Conservation (phyloP, 768 basidiomycete genomes). For the Hortiboletus flavorubellus region DNA sequence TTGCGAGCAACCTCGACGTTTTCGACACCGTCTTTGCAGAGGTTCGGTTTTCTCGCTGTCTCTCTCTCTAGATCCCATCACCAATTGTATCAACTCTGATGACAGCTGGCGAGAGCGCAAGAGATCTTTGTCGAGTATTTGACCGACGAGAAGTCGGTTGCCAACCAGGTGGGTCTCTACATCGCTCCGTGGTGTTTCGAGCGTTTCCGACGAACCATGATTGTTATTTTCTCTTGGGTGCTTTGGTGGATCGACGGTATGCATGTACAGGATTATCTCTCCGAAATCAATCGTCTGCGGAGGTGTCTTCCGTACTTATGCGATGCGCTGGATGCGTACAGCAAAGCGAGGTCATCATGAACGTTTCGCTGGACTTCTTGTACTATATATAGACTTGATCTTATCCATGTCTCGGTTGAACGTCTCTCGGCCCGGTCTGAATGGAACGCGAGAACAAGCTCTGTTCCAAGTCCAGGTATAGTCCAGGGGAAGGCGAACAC, state of each 20-base stretch:
- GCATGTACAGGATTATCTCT: conserved; percentile 9
- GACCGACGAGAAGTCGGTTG: conserved; percentile 18
- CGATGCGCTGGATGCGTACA: conserved; percentile 18
- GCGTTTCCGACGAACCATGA: too few relatives aligned
- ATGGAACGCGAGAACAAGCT: too few relatives aligned
- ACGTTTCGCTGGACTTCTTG: background rate
- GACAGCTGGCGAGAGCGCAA: conserved; percentile 17
- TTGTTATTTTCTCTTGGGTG: background rate
- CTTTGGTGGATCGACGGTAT: background rate
- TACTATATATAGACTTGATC: too few relatives aligned
- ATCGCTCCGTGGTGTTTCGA: background rate
- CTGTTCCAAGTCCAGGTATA: too few relatives aligned
- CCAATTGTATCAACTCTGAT: too few relatives aligned
- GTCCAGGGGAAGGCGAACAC: too few relatives aligned
- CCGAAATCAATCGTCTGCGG: conserved; percentile 17
- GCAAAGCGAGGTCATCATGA: conserved; percentile 12
- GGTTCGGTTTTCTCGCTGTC: background rate
- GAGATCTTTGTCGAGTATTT: conserved; percentile 17
- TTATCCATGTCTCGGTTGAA: too few relatives aligned
- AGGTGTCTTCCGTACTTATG: conserved; percentile 13
- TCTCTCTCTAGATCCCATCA: too few relatives aligned
- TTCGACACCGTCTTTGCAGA: conserved; percentile 12
- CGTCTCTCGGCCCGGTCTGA: too few relatives aligned
- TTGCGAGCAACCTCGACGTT: conserved; percentile 3
- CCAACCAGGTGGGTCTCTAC: conserved; percentile 4